Conservation (phyloP, 2,329 filamentous ascomycete species). For the Penicillium sp. region DNA sequence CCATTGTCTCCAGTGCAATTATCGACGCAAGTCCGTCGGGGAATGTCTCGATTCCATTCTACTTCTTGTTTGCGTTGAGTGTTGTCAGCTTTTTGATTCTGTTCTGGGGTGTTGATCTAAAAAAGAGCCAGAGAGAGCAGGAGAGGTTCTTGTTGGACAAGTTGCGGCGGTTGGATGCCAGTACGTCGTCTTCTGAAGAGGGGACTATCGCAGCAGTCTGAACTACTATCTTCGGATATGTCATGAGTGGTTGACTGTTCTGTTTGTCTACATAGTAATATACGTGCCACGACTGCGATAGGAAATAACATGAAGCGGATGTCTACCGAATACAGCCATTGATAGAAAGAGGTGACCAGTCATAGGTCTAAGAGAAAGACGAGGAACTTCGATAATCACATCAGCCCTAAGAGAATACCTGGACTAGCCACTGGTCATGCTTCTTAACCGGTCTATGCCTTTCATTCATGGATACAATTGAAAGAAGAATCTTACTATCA, state of each 20-base stretch:
- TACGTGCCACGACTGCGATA: no score
- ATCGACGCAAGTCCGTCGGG: slow-evolving; percentile 58
- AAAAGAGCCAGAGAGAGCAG: slow-evolving; percentile 60
- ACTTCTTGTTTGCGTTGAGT: slow-evolving; percentile 62
- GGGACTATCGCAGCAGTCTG: background rate
- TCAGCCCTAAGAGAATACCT: no score
- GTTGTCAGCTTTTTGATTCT: slow-evolving; percentile 54
- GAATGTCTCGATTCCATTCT: slow-evolving; percentile 63
- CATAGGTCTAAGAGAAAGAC: background rate
- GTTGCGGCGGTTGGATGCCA: slow-evolving; percentile 11
- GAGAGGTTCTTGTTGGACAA: slow-evolving; percentile 51
- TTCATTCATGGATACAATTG: no score
- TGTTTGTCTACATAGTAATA: background rate
- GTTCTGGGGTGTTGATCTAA: slow-evolving; percentile 57
- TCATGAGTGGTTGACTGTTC: background rate
- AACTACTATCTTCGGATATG: background rate
- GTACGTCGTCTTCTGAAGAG: slow-evolving; percentile 8
- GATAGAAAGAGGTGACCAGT: background rate
- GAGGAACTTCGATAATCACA: background rate
- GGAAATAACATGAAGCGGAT: no score
- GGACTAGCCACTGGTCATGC: no score
- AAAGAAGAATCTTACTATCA: background rate
- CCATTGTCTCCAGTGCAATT: slow-evolving; percentile 66
- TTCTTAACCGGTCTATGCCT: no score
- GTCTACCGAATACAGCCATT: background rate